These are phyloP conservation scores for Benincasa hispida DNA, from an alignment of 306 rosid species.

Conservation along the genomic window DNA sequence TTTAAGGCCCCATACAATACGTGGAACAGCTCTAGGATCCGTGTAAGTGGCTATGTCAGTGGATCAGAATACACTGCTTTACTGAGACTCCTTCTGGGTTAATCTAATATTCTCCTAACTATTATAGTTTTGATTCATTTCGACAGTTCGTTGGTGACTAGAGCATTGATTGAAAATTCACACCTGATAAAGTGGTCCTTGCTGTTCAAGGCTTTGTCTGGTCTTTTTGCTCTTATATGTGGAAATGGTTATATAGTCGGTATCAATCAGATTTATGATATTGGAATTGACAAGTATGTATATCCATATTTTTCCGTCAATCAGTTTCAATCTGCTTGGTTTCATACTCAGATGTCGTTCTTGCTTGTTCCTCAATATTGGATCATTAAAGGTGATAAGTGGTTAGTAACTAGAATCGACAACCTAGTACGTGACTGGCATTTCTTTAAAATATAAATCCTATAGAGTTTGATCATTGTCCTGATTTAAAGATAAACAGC, in stretches of 20 bases:
- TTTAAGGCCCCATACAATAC: conserved; percentile 90
- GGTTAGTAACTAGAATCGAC: background rate
- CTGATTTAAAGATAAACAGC: background rate
- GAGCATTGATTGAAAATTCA: conserved; percentile 84
- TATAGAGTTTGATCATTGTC: background rate
- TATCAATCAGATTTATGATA: conserved; percentile 93
- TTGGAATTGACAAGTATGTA: conserved; percentile 84
- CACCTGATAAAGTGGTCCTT: conserved; percentile 91
- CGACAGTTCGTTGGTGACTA: conserved; percentile 79
- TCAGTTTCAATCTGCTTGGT: background rate
- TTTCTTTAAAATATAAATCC: background rate
- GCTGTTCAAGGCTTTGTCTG: conserved; percentile 72
- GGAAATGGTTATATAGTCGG: conserved; percentile 98
- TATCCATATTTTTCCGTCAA: conserved; percentile 3
- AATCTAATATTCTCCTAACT: background rate
- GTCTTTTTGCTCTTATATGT: conserved; percentile 76
- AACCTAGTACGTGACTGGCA: background rate
- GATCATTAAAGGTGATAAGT: background rate
- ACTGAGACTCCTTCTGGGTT: background rate
- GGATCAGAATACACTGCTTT: background rate
- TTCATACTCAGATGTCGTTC: background rate
- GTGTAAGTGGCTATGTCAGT: conserved; percentile 31
- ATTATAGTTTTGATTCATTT: conserved; percentile 12
- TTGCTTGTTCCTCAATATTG: background rate
- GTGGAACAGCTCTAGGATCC: conserved; percentile 87